Conservation (phyloP, 345 rosid species). For the Eucalyptus cloeziana region DNA sequence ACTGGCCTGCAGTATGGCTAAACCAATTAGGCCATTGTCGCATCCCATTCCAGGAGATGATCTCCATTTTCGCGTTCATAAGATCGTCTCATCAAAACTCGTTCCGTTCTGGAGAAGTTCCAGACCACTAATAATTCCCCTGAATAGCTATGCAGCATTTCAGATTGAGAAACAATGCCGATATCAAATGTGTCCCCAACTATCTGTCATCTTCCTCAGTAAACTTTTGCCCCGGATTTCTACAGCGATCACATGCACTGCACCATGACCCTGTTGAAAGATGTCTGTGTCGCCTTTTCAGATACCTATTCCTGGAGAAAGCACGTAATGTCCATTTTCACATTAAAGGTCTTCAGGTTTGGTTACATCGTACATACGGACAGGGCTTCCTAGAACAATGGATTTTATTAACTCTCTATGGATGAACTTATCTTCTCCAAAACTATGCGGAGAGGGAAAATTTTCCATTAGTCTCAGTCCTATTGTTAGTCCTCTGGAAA, state of each 20-base stretch:
- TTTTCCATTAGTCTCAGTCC: neutral
- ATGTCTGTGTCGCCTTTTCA: neutral
- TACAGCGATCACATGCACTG: neutral
- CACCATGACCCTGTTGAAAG: neutral
- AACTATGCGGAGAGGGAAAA: neutral
- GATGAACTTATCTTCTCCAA: neutral
- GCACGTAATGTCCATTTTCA: neutral
- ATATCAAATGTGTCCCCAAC: neutral
- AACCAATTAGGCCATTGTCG: neutral
- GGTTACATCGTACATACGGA: neutral
- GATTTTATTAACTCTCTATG: neutral
- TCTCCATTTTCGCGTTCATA: neutral
- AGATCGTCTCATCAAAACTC: neutral
- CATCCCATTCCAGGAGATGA: neutral
- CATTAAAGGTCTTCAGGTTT: neutral
- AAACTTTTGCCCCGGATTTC: neutral
- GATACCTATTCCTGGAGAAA: neutral
- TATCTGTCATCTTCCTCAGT: neutral
- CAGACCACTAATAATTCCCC: neutral
- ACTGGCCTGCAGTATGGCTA: neutral
- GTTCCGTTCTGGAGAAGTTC: neutral
- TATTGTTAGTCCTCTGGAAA: neutral
- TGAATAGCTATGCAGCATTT: neutral
- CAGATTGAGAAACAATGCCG: neutral
- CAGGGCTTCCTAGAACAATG: neutral